These are phyloP conservation scores for Geosmithia morbida DNA, from an alignment of 2,329 filamentous ascomycete genomes.

Conservation along the genomic window DNA sequence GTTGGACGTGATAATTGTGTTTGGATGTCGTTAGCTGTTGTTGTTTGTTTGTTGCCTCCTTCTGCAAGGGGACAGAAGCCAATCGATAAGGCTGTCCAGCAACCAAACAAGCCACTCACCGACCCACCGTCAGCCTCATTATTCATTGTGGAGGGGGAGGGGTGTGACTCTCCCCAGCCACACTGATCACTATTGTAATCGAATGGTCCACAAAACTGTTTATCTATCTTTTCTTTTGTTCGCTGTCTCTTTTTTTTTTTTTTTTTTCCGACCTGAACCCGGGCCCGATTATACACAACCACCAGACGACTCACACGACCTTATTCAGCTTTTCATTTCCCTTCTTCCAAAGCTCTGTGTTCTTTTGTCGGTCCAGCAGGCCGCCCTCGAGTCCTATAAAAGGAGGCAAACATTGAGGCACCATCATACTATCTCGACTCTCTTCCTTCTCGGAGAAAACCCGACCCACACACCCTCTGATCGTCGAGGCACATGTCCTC, in stretches of 20 bases:
- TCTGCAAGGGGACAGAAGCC: not conserved
- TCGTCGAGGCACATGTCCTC: constrained; percentile 15
- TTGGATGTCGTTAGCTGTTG: not conserved
- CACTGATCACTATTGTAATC: not conserved
- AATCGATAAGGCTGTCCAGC: not conserved
- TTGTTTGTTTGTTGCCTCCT: not conserved
- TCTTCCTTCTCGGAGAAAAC: no score
- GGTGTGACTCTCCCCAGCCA: not conserved
- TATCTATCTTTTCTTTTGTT: not conserved
- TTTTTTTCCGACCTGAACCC: not conserved
- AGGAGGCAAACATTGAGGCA: not conserved
- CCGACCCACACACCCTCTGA: not conserved
- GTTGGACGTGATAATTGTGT: not conserved
- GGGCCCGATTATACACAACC: not conserved
- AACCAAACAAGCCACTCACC: not conserved
- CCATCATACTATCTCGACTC: not conserved
- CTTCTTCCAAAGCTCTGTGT: not conserved
- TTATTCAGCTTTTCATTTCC: not conserved
- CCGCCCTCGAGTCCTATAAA: no score
- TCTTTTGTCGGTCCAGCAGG: not conserved
- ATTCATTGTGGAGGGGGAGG: not conserved
- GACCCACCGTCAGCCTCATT: not conserved
- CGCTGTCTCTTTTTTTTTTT: not conserved
- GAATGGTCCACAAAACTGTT: not conserved
- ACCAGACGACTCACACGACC: not conserved